A percentile compares a stretch with the other conserved stretches of the same genome.
phyloP scores from a whole-genome alignment of 2,329 filamentous ascomycete species.

The Akanthomyces uredinophilus region DNA sequence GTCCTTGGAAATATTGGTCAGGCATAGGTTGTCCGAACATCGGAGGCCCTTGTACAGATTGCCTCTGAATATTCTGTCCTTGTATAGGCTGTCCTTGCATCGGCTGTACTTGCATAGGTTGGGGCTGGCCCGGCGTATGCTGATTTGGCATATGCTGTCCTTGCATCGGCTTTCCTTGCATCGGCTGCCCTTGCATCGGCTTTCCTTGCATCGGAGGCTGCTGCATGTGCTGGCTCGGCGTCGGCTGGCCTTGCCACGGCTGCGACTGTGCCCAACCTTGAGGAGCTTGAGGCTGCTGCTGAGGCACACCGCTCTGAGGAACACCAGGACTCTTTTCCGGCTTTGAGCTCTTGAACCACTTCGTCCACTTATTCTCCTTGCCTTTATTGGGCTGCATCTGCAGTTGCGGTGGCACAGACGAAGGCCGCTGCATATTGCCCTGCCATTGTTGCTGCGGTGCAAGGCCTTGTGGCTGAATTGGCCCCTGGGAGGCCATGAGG shows the following conservation, averaged over 20 bases:
- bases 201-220: neutral
- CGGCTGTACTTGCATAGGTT: neutral
- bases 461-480: slow-evolving; percentile 4
- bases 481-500: neutral
- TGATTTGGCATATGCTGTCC: neutral
- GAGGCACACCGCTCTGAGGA: neutral
- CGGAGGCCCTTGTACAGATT: neutral
- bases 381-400: slow-evolving; percentile 19
- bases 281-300: slow-evolving; percentile 4
- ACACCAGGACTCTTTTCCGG: neutral
- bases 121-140: no score
- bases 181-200: neutral
- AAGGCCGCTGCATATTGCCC: slow-evolving; percentile 12
- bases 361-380: slow-evolving; percentile 26
- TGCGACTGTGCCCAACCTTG: slow-evolving; percentile 7
- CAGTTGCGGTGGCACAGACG: slow-evolving; percentile 18
- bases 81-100: neutral
- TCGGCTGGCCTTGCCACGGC: neutral
- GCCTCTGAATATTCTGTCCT: neutral
- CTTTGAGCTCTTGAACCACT: slow-evolving; percentile 26
- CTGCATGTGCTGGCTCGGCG: neutral
- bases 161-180: neutral
- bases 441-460: slow-evolving; percentile 1
- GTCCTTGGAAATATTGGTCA: no score
- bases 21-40: neutral